phyloP scores from a whole-genome alignment of 2,329 filamentous ascomycete species.

The Talaromyces sp. region DNA sequence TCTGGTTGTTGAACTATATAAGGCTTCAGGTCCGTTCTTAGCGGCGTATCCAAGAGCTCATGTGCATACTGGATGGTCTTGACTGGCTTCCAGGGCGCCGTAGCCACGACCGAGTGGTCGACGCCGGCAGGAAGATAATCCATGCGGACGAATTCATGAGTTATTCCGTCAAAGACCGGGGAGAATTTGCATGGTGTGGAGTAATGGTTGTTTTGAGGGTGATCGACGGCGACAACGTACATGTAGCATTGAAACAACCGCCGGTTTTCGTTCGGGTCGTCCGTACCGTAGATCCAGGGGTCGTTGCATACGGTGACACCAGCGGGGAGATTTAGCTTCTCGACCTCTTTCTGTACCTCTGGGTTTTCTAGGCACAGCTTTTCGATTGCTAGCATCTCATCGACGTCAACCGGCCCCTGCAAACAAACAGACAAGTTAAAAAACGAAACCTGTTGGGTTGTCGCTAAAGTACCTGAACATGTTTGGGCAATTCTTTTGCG shows the following conservation, averaged over 20 bases:
- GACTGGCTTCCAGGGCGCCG: constrained; percentile 53
- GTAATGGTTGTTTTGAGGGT: constrained; percentile 34
- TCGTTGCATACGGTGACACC: constrained; percentile 54
- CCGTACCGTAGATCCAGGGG: constrained; percentile 64
- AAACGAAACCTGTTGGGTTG: neutral
- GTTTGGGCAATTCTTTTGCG: constrained; percentile 42
- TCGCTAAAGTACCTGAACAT: constrained; percentile 34
- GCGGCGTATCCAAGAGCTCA: constrained; percentile 40
- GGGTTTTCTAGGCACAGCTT: constrained; percentile 51
- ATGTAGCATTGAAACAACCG: constrained; percentile 38
- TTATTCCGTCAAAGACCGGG: constrained; percentile 51
- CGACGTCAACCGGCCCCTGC: constrained; percentile 54
- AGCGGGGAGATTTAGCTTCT: constrained; percentile 54
- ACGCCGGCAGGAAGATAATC: constrained; percentile 64
- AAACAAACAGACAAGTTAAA: neutral
- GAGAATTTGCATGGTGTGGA: constrained; percentile 32
- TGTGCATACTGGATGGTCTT: constrained; percentile 51
- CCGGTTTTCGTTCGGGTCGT: constrained; percentile 32
- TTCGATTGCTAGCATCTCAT: constrained; percentile 57
- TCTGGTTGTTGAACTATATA: constrained; percentile 61
- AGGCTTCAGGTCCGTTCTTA: constrained; percentile 56
- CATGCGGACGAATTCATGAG: constrained; percentile 62
- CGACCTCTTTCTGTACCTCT: constrained; percentile 53
- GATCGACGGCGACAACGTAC: constrained; percentile 31
- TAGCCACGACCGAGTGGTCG: constrained; percentile 53